Evolutionary conservation across 257 asterid species (phyloP), one percentile per base, ranked within the genome.

Genomic region (Solanum infundibuliforme): DNA sequence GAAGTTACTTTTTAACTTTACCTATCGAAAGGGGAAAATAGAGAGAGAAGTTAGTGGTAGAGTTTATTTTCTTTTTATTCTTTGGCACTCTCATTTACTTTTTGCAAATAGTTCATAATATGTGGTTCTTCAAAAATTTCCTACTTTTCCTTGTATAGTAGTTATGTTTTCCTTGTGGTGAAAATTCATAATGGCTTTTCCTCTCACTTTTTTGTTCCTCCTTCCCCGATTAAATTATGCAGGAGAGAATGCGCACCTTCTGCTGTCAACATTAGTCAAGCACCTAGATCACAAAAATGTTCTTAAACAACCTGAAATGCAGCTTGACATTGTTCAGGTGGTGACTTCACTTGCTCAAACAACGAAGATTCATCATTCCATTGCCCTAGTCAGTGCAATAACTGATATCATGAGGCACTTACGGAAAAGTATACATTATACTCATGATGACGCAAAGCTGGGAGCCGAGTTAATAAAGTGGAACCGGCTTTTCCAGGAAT

Each of bases 221-320:
- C 25, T 82, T 69, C 27, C 20, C 2, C 21, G 13, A 60, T 65
- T 39, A 9, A 32, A 48, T 83, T 35, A 75, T 91, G 89, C 96
- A 97, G 99, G 99, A 89, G 96, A 96, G 86, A 94, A 94, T 88
- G 88, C 94, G 9, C 99, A 96, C 93, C 92, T 94, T 86, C 91
- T 97, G 92, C 91, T 97, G 88, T 94, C 99, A 72, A 93, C 90
- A 87, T 93, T 97, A 89, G 93, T 97, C 87, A 97, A 97, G 92
- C 99, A 96, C 91, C 97, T 97, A 13, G 99, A 97, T 91, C 99
- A 95, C 89, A 97, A 95, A 92, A 95, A 92, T 81, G 96, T 97
- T 90, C 92, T 95, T 12, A 93, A 94, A 91, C 96, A 94, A 83
- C 99, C 98, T 20, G 93, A 91, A 48, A 95, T 97, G 95, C 98